phyloP scores from a whole-genome alignment of 768 basidiomycete species.

The Boletus pseudopeckii region DNA sequence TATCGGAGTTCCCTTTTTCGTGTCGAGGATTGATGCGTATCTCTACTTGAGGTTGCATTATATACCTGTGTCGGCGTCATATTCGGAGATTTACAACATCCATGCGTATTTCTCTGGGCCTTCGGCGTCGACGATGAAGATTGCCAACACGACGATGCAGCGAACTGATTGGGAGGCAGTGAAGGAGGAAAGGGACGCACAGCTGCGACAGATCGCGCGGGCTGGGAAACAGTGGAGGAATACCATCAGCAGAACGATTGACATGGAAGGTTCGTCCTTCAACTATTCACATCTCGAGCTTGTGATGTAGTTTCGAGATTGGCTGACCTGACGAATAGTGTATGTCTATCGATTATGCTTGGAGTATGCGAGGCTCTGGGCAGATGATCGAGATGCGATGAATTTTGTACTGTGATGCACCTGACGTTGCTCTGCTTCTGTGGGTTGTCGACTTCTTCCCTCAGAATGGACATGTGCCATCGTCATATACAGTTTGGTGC shows the following conservation, averaged over 20 bases:
- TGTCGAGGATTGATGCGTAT: not conserved
- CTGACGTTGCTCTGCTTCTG: not conserved
- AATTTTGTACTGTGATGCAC: constrained; percentile 26
- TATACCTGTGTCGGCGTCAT: constrained; percentile 85
- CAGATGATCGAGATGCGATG: constrained; percentile 82
- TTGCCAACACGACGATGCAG: constrained; percentile 48
- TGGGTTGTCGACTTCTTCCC: not conserved
- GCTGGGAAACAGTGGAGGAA: constrained; percentile 92
- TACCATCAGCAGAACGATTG: constrained; percentile 73
- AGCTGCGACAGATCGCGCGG: constrained; percentile 76
- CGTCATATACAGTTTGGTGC: not conserved
- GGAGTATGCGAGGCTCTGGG: constrained; percentile 83
- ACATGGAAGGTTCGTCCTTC: constrained; percentile 80
- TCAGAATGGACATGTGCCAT: not conserved
- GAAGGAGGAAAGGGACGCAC: constrained; percentile 61
- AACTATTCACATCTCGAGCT: not conserved
- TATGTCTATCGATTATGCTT: constrained; percentile 86
- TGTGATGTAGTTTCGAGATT: not conserved
- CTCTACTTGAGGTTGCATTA: constrained; percentile 73
- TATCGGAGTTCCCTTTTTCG: not conserved
- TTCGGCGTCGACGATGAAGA: constrained; percentile 52
- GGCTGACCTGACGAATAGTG: constrained; percentile 37
- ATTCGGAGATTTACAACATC: constrained; percentile 91
- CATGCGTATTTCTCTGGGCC: constrained; percentile 92
- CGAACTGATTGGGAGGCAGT: constrained; percentile 29